phyloP scores from a whole-genome alignment of 345 rosid species.

The Turnera subulata region DNA sequence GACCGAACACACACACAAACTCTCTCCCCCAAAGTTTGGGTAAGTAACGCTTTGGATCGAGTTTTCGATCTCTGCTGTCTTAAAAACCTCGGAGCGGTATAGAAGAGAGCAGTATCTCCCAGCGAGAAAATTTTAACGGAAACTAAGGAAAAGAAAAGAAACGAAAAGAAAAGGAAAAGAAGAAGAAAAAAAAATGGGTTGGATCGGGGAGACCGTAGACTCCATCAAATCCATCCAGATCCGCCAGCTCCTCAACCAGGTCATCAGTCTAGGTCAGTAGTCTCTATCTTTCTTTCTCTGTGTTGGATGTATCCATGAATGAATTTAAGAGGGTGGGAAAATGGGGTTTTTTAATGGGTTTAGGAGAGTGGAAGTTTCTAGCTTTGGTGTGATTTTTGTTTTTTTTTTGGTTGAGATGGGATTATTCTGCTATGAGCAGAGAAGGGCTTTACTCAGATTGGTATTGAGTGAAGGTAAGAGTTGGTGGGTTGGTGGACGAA shows the following conservation, averaged over 20 bases:
- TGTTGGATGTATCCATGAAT: neutral
- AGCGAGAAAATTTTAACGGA: neutral
- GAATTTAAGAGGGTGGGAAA: neutral
- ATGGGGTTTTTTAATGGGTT: neutral
- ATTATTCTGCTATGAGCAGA: neutral
- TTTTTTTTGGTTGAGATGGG: neutral
- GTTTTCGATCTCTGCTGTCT: neutral
- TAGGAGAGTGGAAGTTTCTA: neutral
- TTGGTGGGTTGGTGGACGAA: neutral
- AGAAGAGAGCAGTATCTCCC: neutral
- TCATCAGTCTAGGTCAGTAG: constrained; percentile 78
- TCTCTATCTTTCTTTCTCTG: constrained; percentile 2
- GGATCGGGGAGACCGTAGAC: constrained; percentile 68
- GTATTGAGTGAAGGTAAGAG: too few species aligned
- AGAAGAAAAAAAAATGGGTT: constrained; percentile 44
- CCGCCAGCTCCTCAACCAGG: constrained; percentile 83
- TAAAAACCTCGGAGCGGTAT: neutral
- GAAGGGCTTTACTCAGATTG: too few species aligned
- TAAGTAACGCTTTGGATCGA: too few species aligned
- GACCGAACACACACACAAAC: too few species aligned
- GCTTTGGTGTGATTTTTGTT: neutral
- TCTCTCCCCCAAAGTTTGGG: too few species aligned
- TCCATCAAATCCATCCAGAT: constrained; percentile 76
- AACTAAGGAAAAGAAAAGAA: neutral
- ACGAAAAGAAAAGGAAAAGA: neutral